Percentiles rank a stretch among this genome's conserved stretches.
Evolutionary conservation across 2,329 filamentous ascomycete species (phyloP).

Genomic region (Phoma herbarum): DNA sequence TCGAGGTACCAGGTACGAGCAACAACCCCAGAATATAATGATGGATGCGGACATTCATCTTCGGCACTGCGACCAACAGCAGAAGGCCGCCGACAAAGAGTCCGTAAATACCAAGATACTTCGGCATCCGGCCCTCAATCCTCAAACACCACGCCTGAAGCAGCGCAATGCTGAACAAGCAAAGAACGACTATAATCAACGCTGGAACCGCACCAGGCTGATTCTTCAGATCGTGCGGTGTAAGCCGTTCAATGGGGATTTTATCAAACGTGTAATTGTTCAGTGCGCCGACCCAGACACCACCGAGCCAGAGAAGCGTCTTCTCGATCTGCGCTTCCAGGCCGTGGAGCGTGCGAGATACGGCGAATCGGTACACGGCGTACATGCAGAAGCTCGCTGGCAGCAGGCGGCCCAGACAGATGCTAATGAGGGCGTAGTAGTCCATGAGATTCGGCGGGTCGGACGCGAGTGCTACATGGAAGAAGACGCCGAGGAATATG

Average conservation of each 20-base stretch:
- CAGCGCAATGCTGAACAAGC: constrained; percentile 72
- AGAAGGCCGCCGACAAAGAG: constrained; percentile 73
- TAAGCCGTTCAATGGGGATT: constrained; percentile 94
- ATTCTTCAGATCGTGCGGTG: constrained; percentile 83
- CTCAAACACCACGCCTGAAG: constrained; percentile 87
- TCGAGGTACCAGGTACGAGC: constrained; percentile 84
- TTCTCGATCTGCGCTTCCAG: constrained; percentile 89
- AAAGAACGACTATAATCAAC: constrained; percentile 77
- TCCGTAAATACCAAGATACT: constrained; percentile 79
- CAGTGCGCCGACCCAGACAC: constrained; percentile 87
- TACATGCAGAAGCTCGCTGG: constrained; percentile 88
- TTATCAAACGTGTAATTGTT: constrained; percentile 96
- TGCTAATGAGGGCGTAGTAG: constrained; percentile 76
- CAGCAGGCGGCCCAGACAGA: constrained; percentile 80
- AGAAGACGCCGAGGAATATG: constrained; percentile 82
- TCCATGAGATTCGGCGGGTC: constrained; percentile 78
- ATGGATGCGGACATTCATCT: constrained; percentile 85
- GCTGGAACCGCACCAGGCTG: constrained; percentile 90
- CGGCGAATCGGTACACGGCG: constrained; percentile 86
- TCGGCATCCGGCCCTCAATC: constrained; percentile 80
- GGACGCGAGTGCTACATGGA: constrained; percentile 87
- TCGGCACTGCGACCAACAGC: constrained; percentile 75
- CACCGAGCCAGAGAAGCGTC: constrained; percentile 87
- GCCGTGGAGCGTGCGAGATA: constrained; percentile 73
- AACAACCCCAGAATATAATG: constrained; percentile 92